Base-by-base conservation (phyloP, 768 basidiomycete genomes). In the Boletus huronensis region DNA sequence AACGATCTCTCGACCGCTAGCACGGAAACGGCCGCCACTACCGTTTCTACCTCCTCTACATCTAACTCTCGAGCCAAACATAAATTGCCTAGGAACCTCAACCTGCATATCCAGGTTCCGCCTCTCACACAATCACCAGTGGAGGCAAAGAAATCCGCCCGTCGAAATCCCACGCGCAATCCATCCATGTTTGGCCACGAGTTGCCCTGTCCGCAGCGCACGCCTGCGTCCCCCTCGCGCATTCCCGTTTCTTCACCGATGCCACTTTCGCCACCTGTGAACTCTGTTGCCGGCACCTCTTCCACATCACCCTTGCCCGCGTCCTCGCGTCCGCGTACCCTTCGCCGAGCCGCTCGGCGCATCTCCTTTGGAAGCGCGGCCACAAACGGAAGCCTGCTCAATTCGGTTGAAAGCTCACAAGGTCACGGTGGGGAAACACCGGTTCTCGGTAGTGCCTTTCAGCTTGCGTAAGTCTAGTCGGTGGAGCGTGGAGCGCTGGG, bases 381-480 rank as follows among this genome's bases (percentile, higher is more conserved):
- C 25, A 16, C 38, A 54, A 60, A 52, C 6, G 58, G 58, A 29
- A 74, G 10, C 69, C 74, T 16, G 62, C 67, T 29, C 73, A 77
- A 26, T 77, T 75, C 54, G 65, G 72, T 19, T 71, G 76, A 48
- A 50, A 60, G 35, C 16, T n/a, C 53, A 34, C 50, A 42, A n/a
- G 41, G 25, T 58, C 72, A 59, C 6, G 69, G 68, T 7, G 70
- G 73, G 49, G 70, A 70, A 53, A 69, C 73, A 26, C 55, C 68
- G 42, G 73, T 73, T 52, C 68, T 91, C 47, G 89, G 80, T 28
- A 90, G 87, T 63, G 89, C 89, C 26, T 88, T 92, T 67, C 84
- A 87, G 60, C 70, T 87, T 69, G 76, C 73, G 14, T 86, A 60
- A 77, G 31, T 44, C 50, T 51, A 19, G 44, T 35, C 23, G 19